These are phyloP conservation scores for Lentinula lateritia DNA, from an alignment of 768 basidiomycete genomes.

Conservation along the genomic window DNA sequence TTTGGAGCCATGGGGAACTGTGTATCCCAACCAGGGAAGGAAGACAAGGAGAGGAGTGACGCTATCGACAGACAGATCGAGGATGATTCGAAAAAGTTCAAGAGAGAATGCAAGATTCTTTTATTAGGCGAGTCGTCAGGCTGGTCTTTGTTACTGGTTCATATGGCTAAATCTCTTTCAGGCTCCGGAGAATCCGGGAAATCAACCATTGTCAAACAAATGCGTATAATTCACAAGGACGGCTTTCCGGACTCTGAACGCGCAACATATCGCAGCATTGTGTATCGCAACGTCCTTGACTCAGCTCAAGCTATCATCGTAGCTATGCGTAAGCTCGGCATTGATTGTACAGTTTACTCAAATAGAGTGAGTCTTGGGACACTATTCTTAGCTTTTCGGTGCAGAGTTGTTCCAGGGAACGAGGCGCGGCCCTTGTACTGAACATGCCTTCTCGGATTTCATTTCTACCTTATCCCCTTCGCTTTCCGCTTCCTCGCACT, in stretches of 20 bases:
- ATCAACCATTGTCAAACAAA: slow-evolving; percentile 95
- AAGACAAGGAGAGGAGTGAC: slow-evolving; percentile 59
- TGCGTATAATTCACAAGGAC: slow-evolving; percentile 97
- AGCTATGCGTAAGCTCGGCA: slow-evolving; percentile 81
- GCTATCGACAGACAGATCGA: slow-evolving; percentile 81
- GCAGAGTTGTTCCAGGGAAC: not conserved
- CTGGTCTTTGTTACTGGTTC: not conserved
- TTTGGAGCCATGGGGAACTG: slow-evolving; percentile 59
- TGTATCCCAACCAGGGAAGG: slow-evolving; percentile 52
- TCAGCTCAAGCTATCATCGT: slow-evolving; percentile 81
- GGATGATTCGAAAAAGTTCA: slow-evolving; percentile 77
- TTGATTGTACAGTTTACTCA: slow-evolving; percentile 63
- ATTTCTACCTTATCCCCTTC: not conserved
- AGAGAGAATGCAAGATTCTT: slow-evolving; percentile 89
- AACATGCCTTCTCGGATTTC: not conserved
- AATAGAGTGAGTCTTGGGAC: slow-evolving; percentile 47
- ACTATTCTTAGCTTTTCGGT: no score
- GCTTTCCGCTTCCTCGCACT: not conserved
- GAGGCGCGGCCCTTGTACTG: not conserved
- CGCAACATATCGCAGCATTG: slow-evolving; percentile 65
- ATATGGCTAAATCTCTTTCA: slow-evolving; percentile 21
- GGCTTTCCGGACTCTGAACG: slow-evolving; percentile 82
- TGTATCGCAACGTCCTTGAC: slow-evolving; percentile 86
- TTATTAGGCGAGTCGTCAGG: slow-evolving; percentile 63
- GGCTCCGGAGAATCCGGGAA: slow-evolving; percentile 96